phyloP scores from a whole-genome alignment of 441 rosid genomes.

The Populus hybrid region DNA sequence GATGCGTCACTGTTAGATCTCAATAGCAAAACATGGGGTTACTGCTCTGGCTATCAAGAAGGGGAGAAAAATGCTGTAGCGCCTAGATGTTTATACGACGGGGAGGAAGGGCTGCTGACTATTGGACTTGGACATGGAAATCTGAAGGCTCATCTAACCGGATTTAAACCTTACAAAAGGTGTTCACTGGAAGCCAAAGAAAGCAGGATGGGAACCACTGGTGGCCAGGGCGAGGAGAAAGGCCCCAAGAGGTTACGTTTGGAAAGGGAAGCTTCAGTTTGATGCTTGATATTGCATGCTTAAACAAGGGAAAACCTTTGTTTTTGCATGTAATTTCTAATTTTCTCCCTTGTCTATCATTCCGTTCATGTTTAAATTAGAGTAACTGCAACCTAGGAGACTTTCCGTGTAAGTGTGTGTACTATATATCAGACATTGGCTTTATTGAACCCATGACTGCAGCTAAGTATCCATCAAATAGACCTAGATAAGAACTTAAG shows the following conservation, averaged over 20 bases:
- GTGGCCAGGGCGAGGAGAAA: constrained; percentile 63
- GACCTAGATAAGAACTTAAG: constrained; percentile 28
- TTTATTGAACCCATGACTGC: constrained; percentile 26
- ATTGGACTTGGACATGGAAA: constrained; percentile 57
- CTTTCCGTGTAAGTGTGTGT: constrained; percentile 43
- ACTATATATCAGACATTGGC: constrained; percentile 25
- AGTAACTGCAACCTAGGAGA: constrained; percentile 38
- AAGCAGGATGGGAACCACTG: constrained; percentile 34
- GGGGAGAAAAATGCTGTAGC: constrained; percentile 31
- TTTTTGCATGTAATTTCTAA: constrained; percentile 31
- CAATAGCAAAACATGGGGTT: constrained; percentile 33
- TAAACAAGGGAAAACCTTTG: constrained; percentile 30
- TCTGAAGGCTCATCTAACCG: constrained; percentile 57
- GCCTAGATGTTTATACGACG: constrained; percentile 22
- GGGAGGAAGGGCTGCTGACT: constrained; percentile 43
- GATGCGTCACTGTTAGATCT: constrained; percentile 47
- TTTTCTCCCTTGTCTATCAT: constrained; percentile 24
- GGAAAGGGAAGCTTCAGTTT: constrained; percentile 60
- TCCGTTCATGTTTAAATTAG: constrained; percentile 22
- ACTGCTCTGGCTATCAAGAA: constrained; percentile 32
- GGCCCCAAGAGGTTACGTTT: constrained; percentile 78
- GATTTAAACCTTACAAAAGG: constrained; percentile 96
- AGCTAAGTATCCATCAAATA: constrained; percentile 15
- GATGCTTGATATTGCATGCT: constrained; percentile 32
- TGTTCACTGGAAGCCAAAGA: constrained; percentile 84